Evolutionary conservation across 345 rosid species (phyloP), one percentile per base, ranked within the genome.

Genomic region (Salix brachista): DNA sequence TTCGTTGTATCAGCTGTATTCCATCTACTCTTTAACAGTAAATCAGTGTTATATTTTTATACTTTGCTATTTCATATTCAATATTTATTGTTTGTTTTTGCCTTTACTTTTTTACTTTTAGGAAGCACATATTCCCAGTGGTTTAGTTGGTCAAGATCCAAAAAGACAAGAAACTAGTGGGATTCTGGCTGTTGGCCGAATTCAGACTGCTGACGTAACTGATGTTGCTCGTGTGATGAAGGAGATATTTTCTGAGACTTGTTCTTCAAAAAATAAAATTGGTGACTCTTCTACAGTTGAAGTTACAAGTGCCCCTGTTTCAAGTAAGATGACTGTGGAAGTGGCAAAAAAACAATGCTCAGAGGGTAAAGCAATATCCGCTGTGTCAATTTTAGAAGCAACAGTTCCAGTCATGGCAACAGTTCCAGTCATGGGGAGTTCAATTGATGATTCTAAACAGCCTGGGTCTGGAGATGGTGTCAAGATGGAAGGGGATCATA

Each of bases 151-250:
- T 41, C 86, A 67, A 76, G 87, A 87, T 82, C 66, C 69, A 48
- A 87, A 83, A 73, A 76, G 77, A 46, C 79, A 71, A 62, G 80
- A 78, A 42, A 44, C 76, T 72, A 77, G 81, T 82, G 89, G 84
- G 88, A 86, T 80, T 79, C 79, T 79, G 76, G 75, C 70, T 80
- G 71, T 82, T 32, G 84, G 81, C 44, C 88, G 83, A 84, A 85
- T 81, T 78, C 90, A 84, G 67, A 85, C 81, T 46, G 81, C 84
- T 85, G 83, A 80, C 81, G 75, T 85, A 65, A 79, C 80, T 75
- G 88, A 86, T 84, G 91, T 89, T 82, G 88, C 94, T 78, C 87
- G 90, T 72, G 88, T 86, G 82, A 87, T 85, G 89, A 90, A 85
- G 84, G 92, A 86, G 76, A 83, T 85, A 28, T 89, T 89, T 75